phyloP scores from a whole-genome alignment of 75 land plant genomes.

The Cryptomeria japonica region DNA sequence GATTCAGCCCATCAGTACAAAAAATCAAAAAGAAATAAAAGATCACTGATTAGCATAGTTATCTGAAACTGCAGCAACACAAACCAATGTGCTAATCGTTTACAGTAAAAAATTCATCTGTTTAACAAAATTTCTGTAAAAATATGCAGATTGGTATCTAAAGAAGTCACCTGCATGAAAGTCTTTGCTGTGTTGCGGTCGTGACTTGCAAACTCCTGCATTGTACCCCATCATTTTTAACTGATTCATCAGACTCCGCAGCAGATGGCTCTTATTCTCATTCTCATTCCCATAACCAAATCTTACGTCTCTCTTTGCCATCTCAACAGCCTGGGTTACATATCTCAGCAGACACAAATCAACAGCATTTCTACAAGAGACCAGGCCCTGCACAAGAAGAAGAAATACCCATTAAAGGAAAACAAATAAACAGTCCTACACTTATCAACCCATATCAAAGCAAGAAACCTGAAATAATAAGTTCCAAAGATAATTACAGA shows the following conservation, averaged over 20 bases:
- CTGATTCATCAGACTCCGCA: constrained; percentile 17
- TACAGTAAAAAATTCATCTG: too few species aligned
- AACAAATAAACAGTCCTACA: too few species aligned
- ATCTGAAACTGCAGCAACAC: too few species aligned
- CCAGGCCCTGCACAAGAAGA: neutral
- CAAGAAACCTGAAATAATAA: too few species aligned
- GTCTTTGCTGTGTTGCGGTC: constrained; percentile 16
- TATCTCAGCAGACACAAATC: neutral
- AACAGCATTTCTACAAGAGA: neutral
- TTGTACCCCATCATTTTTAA: constrained; percentile 24
- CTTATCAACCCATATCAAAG: too few species aligned
- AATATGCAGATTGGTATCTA: too few species aligned
- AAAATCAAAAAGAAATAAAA: too few species aligned
- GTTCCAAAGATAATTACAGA: neutral
- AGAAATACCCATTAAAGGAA: neutral
- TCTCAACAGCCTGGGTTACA: neutral
- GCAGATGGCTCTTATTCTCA: constrained; percentile 2
- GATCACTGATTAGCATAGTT: too few species aligned
- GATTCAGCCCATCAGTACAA: too few species aligned
- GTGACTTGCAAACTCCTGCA: constrained; percentile 33
- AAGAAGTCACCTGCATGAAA: constrained; percentile 24
- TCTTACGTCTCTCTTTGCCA: constrained; percentile 1
- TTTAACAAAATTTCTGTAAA: neutral
- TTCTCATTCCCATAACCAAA: neutral
- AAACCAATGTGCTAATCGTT: too few species aligned